Conservation (phyloP, 805 yeast species). For the Candida sanyiensis region DNA sequence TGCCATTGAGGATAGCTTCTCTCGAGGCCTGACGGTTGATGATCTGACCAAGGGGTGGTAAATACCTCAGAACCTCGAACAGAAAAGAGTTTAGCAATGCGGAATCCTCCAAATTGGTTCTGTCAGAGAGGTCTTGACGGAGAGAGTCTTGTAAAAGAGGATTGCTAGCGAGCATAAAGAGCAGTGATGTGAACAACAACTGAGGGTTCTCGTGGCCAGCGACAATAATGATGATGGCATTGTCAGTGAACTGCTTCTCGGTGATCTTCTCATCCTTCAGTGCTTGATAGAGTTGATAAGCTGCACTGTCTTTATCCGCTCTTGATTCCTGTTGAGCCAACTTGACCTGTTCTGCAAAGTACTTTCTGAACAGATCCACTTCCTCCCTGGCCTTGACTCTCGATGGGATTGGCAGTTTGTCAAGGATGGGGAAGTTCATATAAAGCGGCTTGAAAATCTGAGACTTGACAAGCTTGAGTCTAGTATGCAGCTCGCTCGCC, state of each 20-base stretch:
- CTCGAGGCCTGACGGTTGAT: slow-evolving; percentile 43
- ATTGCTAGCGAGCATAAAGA: slow-evolving; percentile 43
- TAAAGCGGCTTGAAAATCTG: slow-evolving; percentile 51
- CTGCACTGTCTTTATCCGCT: slow-evolving; percentile 31
- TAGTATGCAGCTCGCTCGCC: slow-evolving; percentile 32
- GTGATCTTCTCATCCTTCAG: slow-evolving; percentile 33
- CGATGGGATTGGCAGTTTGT: slow-evolving; percentile 42
- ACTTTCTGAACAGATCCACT: slow-evolving; percentile 37
- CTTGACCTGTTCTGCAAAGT: slow-evolving; percentile 32
- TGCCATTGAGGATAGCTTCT: slow-evolving; percentile 34
- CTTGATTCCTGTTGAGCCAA: slow-evolving; percentile 20
- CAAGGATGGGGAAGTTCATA: slow-evolving; percentile 51
- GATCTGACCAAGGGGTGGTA: slow-evolving; percentile 54
- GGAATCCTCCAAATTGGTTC: slow-evolving; percentile 14
- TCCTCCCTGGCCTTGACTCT: slow-evolving; percentile 39
- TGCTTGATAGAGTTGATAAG: slow-evolving; percentile 38
- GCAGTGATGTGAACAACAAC: slow-evolving; percentile 39
- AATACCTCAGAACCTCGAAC: slow-evolving; percentile 43
- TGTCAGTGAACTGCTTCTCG: slow-evolving; percentile 45
- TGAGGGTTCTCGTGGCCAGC: slow-evolving; percentile 67
- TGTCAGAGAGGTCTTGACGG: slow-evolving; percentile 19
- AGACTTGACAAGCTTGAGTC: slow-evolving; percentile 39
- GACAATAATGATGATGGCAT: slow-evolving; percentile 47
- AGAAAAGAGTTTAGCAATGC: slow-evolving; percentile 33
- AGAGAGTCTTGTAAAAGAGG: slow-evolving; percentile 30